Evolutionary conservation across 2,329 filamentous ascomycete genomes (phyloP).

Genomic region (Emericellopsis cladophorae): DNA sequence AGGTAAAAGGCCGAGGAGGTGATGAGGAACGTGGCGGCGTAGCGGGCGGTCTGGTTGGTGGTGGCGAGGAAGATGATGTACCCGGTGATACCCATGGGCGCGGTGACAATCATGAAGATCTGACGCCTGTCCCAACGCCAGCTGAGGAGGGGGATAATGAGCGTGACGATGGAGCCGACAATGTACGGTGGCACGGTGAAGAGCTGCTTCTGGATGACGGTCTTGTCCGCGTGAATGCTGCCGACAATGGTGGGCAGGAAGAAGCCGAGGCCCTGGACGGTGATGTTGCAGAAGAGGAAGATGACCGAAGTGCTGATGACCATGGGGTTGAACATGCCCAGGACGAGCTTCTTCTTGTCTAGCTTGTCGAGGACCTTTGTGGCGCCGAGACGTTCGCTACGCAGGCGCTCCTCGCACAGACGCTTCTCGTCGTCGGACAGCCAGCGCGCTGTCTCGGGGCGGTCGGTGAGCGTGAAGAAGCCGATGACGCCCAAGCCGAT

Average conservation of each 20-base stretch:
- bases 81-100: slow-evolving; percentile 51
- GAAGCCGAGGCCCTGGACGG: slow-evolving; percentile 57
- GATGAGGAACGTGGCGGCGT: slow-evolving; percentile 56
- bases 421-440: slow-evolving; percentile 39
- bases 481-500: slow-evolving; percentile 19
- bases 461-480: slow-evolving; percentile 21
- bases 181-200: slow-evolving; percentile 57
- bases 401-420: slow-evolving; percentile 46
- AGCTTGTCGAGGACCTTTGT: slow-evolving; percentile 52
- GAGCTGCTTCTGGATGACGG: slow-evolving; percentile 50
- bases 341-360: slow-evolving; percentile 42
- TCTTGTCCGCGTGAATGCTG: slow-evolving; percentile 49
- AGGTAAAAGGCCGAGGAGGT: slow-evolving; percentile 47
- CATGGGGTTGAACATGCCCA: slow-evolving; percentile 51
- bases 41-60: slow-evolving; percentile 35
- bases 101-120: slow-evolving; percentile 43
- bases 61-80: slow-evolving; percentile 56
- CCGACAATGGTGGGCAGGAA: slow-evolving; percentile 57
- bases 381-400: slow-evolving; percentile 51
- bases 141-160: slow-evolving; percentile 44
- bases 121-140: slow-evolving; percentile 46
- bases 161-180: slow-evolving; percentile 50
- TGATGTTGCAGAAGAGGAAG: slow-evolving; percentile 54
- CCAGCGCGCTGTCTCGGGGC: slow-evolving; percentile 42
- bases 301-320: slow-evolving; percentile 32